A percentile compares a stretch with the other conserved stretches of the same genome.
phyloP scores from a whole-genome alignment of 176 grass and related monocot genomes.

The Elymus sibiricus region DNA sequence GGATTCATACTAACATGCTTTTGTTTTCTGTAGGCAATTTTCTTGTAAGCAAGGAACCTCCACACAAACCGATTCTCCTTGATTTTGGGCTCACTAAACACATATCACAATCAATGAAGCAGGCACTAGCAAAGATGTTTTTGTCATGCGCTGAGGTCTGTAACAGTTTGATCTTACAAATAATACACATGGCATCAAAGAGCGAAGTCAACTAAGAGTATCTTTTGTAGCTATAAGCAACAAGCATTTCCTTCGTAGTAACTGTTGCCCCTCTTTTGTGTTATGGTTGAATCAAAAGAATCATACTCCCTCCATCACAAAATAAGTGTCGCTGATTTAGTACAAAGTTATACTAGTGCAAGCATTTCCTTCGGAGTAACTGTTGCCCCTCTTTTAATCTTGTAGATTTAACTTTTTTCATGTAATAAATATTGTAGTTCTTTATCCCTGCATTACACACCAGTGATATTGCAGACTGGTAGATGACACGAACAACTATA shows the following conservation, averaged over 20 bases:
- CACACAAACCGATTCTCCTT: slow-evolving; percentile 89
- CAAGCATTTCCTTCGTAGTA: neutral
- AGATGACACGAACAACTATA: slow-evolving; percentile 17
- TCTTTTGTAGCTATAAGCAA: neutral
- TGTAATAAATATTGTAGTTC: neutral
- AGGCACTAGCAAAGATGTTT: slow-evolving; percentile 96
- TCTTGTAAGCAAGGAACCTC: slow-evolving; percentile 89
- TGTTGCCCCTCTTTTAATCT: neutral
- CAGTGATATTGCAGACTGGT: neutral
- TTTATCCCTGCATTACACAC: slow-evolving; percentile 7
- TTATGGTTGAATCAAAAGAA: neutral
- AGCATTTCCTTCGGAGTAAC: neutral
- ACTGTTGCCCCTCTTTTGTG: neutral
- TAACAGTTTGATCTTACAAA: slow-evolving; percentile 23
- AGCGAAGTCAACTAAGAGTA: neutral
- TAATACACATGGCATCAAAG: slow-evolving; percentile 10
- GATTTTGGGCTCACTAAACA: slow-evolving; percentile 97
- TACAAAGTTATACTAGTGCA: too few relatives aligned
- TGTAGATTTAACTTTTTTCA: neutral
- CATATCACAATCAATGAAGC: slow-evolving; percentile 79
- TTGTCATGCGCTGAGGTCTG: slow-evolving; percentile 88
- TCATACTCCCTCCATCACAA: too few relatives aligned
- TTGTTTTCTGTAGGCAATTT: slow-evolving; percentile 77
- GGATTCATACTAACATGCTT: neutral
- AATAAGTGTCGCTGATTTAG: too few relatives aligned